Conservation (phyloP, 306 rosid genomes). For the Abrus pulchellus region DNA sequence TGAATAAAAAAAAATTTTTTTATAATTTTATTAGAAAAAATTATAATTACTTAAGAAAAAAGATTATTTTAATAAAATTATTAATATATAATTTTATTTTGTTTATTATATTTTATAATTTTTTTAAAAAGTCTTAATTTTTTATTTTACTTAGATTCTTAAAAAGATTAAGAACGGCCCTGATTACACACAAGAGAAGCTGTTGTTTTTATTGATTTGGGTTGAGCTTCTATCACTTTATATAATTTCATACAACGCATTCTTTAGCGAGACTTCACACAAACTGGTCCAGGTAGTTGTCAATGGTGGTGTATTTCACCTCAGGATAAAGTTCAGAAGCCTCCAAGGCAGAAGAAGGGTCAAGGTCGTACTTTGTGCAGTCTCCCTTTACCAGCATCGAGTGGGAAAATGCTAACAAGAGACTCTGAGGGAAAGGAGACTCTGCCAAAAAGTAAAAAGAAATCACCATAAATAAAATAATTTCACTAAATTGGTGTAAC, state of each 20-base stretch:
- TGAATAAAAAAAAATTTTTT: no score
- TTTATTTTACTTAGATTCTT: no score
- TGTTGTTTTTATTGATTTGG: background rate
- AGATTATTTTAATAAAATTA: no score
- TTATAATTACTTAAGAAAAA: no score
- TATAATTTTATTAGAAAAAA: no score
- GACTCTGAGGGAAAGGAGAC: conserved; percentile 30
- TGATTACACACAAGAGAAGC: background rate
- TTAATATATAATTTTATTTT: no score
- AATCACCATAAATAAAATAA: background rate
- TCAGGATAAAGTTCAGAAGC: conserved; percentile 48
- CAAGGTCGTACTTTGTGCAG: conserved; percentile 14
- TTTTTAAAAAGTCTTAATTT: no score
- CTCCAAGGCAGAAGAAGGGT: conserved; percentile 29
- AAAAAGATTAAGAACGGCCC: no score
- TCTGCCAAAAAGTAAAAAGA: conserved; percentile 16
- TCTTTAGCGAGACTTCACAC: conserved; percentile 27
- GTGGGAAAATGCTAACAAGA: background rate
- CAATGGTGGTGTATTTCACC: conserved; percentile 43
- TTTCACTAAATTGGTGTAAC: background rate
- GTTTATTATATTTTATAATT: no score
- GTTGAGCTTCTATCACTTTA: background rate
- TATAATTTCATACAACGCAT: background rate
- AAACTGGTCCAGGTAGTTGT: conserved; percentile 35
- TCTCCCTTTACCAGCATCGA: conserved; percentile 36